Evolutionary conservation across 2,329 filamentous ascomycete species (phyloP).

Genomic region (Diaporthe velutina): DNA sequence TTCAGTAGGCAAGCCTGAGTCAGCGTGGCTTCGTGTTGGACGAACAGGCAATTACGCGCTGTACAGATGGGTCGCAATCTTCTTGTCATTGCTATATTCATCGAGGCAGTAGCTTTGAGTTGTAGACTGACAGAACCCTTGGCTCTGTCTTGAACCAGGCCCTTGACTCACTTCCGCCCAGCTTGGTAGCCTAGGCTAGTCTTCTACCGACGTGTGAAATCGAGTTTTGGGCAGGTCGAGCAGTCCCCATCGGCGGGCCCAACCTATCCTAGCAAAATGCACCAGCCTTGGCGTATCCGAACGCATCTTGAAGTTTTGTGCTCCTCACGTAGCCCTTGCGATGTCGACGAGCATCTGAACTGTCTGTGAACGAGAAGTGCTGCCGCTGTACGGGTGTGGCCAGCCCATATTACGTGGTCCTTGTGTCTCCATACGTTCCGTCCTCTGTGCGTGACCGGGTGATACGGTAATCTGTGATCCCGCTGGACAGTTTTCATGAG

Average conservation of each 20-base stretch:
- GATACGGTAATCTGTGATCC: neutral
- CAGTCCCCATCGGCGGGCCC: neutral
- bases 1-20: neutral
- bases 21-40: neutral
- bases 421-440: neutral
- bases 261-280: neutral
- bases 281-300: neutral
- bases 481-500: constrained; percentile 1
- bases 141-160: neutral
- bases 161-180: neutral
- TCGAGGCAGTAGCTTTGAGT: neutral
- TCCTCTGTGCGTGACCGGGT: neutral
- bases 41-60: neutral
- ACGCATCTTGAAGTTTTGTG: neutral
- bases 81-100: neutral
- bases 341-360: neutral
- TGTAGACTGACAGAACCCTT: neutral
- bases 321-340: neutral
- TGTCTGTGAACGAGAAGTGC: neutral
- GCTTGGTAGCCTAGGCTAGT: neutral
- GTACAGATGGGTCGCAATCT: neutral
- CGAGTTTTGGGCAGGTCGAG: neutral
- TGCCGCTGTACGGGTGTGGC: neutral
- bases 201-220: neutral
- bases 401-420: neutral